Conservation (phyloP, 257 asterid genomes). For the Rubia yunnanensis region DNA sequence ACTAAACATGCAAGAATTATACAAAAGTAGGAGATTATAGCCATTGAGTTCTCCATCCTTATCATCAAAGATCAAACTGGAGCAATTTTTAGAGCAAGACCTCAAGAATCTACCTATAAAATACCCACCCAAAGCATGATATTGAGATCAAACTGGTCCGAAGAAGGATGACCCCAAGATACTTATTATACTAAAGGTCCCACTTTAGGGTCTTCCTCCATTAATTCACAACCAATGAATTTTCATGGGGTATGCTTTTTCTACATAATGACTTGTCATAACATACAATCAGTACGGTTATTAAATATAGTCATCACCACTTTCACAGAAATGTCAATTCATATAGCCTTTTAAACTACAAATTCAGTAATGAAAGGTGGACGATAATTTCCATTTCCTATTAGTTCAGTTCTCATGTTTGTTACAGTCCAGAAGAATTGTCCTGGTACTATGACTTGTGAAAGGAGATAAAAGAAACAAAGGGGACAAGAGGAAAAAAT, state of each 20-base stretch:
- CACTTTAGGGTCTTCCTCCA: too few species aligned
- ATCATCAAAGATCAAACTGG: neutral
- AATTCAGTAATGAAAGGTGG: neutral
- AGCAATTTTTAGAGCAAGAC: neutral
- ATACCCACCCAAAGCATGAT: neutral
- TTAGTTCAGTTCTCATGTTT: neutral
- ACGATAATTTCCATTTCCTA: neutral
- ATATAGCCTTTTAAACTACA: neutral
- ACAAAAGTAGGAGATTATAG: too few species aligned
- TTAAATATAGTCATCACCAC: neutral
- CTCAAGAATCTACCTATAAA: neutral
- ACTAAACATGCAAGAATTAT: too few species aligned
- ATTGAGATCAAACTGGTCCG: neutral
- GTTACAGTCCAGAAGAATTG: neutral
- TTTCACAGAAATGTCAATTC: neutral
- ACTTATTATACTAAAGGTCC: neutral
- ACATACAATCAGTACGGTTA: neutral
- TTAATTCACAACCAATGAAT: too few species aligned
- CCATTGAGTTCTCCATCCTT: too few species aligned
- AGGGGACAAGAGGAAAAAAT: neutral
- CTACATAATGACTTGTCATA: too few species aligned
- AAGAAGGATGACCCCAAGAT: neutral
- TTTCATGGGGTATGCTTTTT: too few species aligned
- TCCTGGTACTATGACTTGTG: neutral
- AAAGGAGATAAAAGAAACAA: neutral